Evolutionary conservation across 306 rosid species (phyloP), one percentile per base, ranked within the genome.

Genomic region (Fagus crenata): DNA sequence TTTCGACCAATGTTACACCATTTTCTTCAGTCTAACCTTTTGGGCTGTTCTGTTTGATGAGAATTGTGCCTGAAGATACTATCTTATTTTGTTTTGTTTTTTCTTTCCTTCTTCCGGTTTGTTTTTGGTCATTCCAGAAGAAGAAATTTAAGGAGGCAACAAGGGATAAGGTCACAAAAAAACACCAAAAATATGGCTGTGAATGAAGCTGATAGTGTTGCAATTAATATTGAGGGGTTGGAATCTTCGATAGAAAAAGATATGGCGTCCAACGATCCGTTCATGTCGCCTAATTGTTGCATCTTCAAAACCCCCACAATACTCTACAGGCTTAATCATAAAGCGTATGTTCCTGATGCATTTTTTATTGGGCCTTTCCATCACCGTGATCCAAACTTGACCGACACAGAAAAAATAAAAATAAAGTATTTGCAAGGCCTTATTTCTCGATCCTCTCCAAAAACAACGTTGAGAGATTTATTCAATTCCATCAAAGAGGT

Each of bases 361-460:
- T 35, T 78, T 51, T 69, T 79, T n/a, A 54, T 82, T 3, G 65
- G 81, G 4, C 81, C 81, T 9, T 71, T 76, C 32, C 78, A 81
- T 54, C 74, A 33, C 36, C 6, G 8, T 1, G 1, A 7, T 2
- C 4, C 39, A 61, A 13, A 33, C 13, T 13, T 77, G 5, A 55
- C 40, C 13, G 43, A 17, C 15, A 54, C 54, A 2, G 70, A 76
- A 53, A 67, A 71, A 7, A 58, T 75, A 4, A 81, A 81, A 40
- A 9, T 4, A 0, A 22, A 51, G 56, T 81, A 81, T 54, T 74
- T 76, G 35, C 35, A 4, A 3, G 18, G 13, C 64, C 49, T 71
- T 73, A 18, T 28, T 2, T 32, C 40, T 0, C 4, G 46, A 7
- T 12, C 70, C 1, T 37, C 0, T 1, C 2, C 41, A 35, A 9